Conservation (phyloP, 208 protist species). For the Leishmania gerbilli region DNA sequence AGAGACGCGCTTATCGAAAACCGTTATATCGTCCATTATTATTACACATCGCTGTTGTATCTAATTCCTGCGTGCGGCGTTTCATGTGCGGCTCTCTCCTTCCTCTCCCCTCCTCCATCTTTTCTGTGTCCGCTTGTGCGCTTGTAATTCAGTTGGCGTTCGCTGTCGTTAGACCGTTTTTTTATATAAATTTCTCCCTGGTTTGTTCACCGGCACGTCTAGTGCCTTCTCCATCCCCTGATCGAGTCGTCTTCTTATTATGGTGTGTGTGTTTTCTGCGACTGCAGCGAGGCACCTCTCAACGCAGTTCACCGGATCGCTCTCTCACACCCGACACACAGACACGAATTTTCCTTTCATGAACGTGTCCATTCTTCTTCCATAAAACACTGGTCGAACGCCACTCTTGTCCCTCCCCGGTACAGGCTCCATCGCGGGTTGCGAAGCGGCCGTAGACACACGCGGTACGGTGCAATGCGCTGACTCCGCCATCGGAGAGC, state of each 20-base stretch:
- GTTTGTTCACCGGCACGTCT: not conserved
- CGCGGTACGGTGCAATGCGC: too few species aligned
- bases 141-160: not conserved
- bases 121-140: not conserved
- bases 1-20: not conserved
- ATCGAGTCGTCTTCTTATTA: not conserved
- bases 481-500: too few species aligned
- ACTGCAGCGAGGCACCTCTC: not conserved
- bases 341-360: not conserved
- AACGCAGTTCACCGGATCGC: not conserved
- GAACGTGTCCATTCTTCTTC: not conserved
- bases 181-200: not conserved
- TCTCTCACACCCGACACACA: not conserved
- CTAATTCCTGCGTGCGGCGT: not conserved
- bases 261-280: not conserved
- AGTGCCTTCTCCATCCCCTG: not conserved
- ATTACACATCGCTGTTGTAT: not conserved
- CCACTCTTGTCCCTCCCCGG: too few species aligned
- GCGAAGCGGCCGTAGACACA: too few species aligned
- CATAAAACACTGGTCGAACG: too few species aligned
- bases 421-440: too few species aligned
- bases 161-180: not conserved
- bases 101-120: not conserved
- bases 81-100: not conserved
- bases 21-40: not conserved